Conservation (phyloP, 2,329 filamentous ascomycete species). For the Colletotrichum tofieldiae region DNA sequence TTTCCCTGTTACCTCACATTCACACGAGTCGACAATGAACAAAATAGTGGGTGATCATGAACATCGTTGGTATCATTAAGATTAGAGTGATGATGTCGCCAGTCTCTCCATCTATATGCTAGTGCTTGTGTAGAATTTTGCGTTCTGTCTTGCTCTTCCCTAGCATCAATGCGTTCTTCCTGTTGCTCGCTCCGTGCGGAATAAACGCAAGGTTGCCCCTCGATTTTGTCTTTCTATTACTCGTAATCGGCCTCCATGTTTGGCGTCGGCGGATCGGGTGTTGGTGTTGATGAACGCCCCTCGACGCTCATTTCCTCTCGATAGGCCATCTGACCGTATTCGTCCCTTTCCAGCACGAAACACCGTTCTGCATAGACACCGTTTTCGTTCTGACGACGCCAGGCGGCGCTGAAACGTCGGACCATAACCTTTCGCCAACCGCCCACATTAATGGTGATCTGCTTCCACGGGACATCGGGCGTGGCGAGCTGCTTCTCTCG, state of each 20-base stretch:
- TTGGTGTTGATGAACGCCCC: slow-evolving; percentile 42
- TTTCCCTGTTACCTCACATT: background rate
- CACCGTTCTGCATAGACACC: slow-evolving; percentile 65
- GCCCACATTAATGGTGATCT: slow-evolving; percentile 63
- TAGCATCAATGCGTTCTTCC: slow-evolving; percentile 6
- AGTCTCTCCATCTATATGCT: slow-evolving; percentile 26
- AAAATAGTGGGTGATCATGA: slow-evolving; percentile 13
- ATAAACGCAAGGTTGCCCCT: background rate
- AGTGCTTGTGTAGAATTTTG: slow-evolving; percentile 10
- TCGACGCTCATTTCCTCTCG: slow-evolving; percentile 42
- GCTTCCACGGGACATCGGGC: slow-evolving; percentile 52
- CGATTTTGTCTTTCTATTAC: background rate
- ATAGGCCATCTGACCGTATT: slow-evolving; percentile 35
- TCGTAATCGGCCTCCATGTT: slow-evolving; percentile 30
- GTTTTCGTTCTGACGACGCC: slow-evolving; percentile 57
- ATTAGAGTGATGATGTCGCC: slow-evolving; percentile 18
- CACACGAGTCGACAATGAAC: background rate
- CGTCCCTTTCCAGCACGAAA: slow-evolving; percentile 57
- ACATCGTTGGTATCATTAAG: slow-evolving; percentile 37
- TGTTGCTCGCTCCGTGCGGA: background rate
- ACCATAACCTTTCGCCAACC: slow-evolving; percentile 64
- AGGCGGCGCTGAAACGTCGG: slow-evolving; percentile 58
- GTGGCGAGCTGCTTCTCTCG: slow-evolving; percentile 46
- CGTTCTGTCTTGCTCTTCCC: background rate
- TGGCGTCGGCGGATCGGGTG: slow-evolving; percentile 38